Conservation (phyloP, 345 rosid genomes). For the Salix exigua region DNA sequence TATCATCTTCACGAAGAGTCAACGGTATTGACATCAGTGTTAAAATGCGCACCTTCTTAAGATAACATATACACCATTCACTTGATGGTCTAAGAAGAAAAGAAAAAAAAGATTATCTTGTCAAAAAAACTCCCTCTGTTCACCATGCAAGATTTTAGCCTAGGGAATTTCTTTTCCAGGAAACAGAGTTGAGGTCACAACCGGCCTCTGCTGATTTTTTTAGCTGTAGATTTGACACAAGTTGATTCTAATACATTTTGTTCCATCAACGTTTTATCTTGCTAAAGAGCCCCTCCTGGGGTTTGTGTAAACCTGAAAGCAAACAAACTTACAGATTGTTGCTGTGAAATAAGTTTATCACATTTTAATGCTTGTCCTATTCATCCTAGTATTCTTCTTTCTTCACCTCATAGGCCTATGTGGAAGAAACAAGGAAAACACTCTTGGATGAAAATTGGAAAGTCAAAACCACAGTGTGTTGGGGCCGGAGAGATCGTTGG, state of each 20-base stretch:
- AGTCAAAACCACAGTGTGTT: slow-evolving; percentile 70
- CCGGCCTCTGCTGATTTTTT: too few relatives aligned
- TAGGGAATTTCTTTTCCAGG: too few relatives aligned
- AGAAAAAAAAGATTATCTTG: too few relatives aligned
- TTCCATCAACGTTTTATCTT: too few relatives aligned
- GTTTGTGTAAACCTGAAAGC: not conserved
- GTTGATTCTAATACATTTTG: too few relatives aligned
- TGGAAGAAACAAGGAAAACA: slow-evolving; percentile 56
- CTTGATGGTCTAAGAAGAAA: not conserved
- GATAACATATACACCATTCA: not conserved
- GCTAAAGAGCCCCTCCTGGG: too few relatives aligned
- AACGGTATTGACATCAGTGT: not conserved
- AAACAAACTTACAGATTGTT: not conserved
- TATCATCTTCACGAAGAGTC: not conserved
- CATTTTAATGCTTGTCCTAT: not conserved
- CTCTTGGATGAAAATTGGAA: slow-evolving; percentile 62
- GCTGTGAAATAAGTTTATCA: not conserved
- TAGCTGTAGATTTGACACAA: too few relatives aligned
- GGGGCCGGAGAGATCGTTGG: slow-evolving; percentile 96
- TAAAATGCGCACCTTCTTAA: not conserved
- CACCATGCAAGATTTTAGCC: too few relatives aligned
- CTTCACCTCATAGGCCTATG: slow-evolving; percentile 43
- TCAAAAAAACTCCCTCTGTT: too few relatives aligned
- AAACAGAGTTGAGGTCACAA: too few relatives aligned
- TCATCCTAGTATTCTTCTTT: slow-evolving; percentile 4